phyloP scores from a whole-genome alignment of 768 basidiomycete genomes.

The Hortiboletus campestris region DNA sequence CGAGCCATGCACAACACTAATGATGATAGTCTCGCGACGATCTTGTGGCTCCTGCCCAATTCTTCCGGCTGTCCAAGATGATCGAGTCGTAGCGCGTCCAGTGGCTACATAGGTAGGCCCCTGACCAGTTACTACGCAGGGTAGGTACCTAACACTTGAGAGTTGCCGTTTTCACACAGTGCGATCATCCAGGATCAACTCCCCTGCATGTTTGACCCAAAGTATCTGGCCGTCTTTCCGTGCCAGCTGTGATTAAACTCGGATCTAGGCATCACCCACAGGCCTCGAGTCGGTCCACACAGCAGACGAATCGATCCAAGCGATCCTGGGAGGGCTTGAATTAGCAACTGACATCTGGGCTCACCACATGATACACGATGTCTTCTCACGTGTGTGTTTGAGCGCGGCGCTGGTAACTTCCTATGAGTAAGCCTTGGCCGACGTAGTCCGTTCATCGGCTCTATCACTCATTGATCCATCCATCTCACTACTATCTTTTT shows the following conservation, averaged over 20 bases:
- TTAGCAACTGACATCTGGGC: slow-evolving; percentile 8
- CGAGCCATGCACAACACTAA: too few species aligned
- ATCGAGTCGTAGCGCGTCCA: too few species aligned
- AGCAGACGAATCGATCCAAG: not conserved
- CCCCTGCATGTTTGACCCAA: not conserved
- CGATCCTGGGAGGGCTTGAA: not conserved
- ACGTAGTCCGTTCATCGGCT: not conserved
- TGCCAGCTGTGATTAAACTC: not conserved
- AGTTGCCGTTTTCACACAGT: not conserved
- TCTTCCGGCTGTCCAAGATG: too few species aligned
- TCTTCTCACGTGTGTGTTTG: slow-evolving; percentile 6
- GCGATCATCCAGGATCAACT: not conserved
- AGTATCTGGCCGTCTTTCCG: not conserved
- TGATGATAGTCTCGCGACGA: too few species aligned
- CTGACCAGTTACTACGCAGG: too few species aligned
- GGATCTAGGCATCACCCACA: not conserved
- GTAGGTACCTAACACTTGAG: not conserved
- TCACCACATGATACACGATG: slow-evolving; percentile 11
- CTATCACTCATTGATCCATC: not conserved
- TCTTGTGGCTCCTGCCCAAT: too few species aligned
- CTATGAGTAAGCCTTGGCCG: not conserved
- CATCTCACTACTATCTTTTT: not conserved
- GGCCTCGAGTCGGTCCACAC: not conserved
- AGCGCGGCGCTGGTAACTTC: not conserved
- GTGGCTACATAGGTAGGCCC: too few species aligned